Evolutionary conservation across 176 grass and related monocot genomes (phyloP), one percentile per base, ranked within the genome.

Genomic region (Aegilops speltoides): DNA sequence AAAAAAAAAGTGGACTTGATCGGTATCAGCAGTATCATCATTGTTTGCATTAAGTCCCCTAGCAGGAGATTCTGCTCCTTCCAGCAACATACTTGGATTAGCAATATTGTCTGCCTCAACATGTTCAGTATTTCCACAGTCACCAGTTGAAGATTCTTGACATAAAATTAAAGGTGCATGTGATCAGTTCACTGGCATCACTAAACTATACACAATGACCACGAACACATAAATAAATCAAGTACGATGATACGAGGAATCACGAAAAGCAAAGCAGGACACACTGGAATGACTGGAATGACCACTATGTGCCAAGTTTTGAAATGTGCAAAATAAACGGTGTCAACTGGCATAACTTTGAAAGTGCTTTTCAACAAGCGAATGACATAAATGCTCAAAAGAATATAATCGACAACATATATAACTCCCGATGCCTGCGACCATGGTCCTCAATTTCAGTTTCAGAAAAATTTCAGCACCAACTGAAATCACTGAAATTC

Each of bases 121-220:
- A 52, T 83, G 45, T 50, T 77, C 72, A 54, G 11, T 46, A 46
- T 26, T 75, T 76, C 64, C 59, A 68, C 19, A 8, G 3, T 75
- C 65, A 71, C 9, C 14, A 26, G 48, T 26, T n/a, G 5, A 84
- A 77, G 29, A 63, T 86, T 86, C 89, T 80, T 93, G 80, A 11
- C 68, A 73, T 15, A 72, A 19, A 62, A 41, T 9, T 14, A 22
- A 64, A 31, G 26, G 15, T 72, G 29, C 62, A 9, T 12, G 37
- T 64, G 6, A 79, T 73, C 4, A 62, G 22, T 15, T 73, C 10
- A n/a, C 36, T 48, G 28, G 38, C 62, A 78, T 78, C 20, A 79
- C 81, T 50, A 20, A 72, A 84, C 40, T 31, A 89, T 36, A 73
- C 64, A 84, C 40, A 79, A 34, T 50, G 36, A 65, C 0, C 9